These are phyloP conservation scores for Pythium sp. DNA, from an alignment of 352 stramenopile genomes.

Conservation along the genomic window DNA sequence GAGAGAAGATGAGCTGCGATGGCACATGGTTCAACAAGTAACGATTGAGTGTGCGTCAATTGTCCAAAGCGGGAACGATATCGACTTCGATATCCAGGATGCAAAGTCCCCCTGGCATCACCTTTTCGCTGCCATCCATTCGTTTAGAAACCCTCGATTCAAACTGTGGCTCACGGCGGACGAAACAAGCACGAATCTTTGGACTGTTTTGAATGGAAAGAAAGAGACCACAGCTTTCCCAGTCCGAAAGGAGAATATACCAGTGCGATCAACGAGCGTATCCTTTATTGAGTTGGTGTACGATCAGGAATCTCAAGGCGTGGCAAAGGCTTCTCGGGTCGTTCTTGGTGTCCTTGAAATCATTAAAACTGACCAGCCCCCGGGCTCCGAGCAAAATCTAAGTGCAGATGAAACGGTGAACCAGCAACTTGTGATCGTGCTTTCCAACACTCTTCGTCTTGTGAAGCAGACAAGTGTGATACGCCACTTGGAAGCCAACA, in stretches of 20 bases:
- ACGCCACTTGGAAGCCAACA: neutral
- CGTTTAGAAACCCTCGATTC: neutral
- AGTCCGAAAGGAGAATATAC: neutral
- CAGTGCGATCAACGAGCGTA: neutral
- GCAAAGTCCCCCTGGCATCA: neutral
- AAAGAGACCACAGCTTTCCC: neutral
- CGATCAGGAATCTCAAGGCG: neutral
- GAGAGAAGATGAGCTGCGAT: neutral
- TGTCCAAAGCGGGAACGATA: neutral
- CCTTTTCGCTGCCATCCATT: slow-evolving; percentile 1
- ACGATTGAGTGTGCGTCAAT: neutral
- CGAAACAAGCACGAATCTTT: neutral
- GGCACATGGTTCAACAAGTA: neutral
- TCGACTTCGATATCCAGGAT: neutral
- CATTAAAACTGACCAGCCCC: neutral
- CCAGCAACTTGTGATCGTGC: slow-evolving; percentile 1
- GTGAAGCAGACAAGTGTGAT: neutral
- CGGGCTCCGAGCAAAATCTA: too few species aligned
- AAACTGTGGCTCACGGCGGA: slow-evolving; percentile 9
- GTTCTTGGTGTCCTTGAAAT: neutral
- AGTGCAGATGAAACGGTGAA: neutral
- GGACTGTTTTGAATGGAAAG: slow-evolving; percentile 4
- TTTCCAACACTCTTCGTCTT: slow-evolving; percentile 1
- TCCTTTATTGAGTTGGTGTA: neutral
- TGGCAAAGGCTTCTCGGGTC: neutral